Evolutionary conservation across 2,329 filamentous ascomycete species (phyloP), one percentile per base, ranked within the genome.

Genomic region (Fusarium illudens): DNA sequence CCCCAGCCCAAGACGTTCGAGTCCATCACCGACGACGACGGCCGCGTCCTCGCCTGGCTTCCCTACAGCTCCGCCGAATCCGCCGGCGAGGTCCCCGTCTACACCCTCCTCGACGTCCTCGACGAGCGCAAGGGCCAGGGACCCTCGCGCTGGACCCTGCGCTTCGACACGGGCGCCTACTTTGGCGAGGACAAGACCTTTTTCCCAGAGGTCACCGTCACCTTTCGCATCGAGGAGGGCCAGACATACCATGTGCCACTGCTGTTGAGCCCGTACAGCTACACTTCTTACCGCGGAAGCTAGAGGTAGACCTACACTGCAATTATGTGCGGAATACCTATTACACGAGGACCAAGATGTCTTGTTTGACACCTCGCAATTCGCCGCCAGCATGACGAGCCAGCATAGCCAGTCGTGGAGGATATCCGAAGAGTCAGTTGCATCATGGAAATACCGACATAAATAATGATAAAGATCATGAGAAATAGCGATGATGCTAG

Each of bases 221-320:
- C 83, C 1, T 87, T 88, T 64, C 79, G 81, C 50, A 84, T 89
- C 20, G 75, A 80, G 11, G 79, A 81, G 73, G 84, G 83, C 20
- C 88, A 92, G 83, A 88, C 91, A 75, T 95, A 92, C 75, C 92
- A 96, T 81, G 91, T 96, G 4, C 92, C 92, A 44, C 79, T 96
- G 75, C 76, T 96, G 77, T 77, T 95, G 80, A 89, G 90, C 67
- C 92, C 92, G 29, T 94, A 90, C 80, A 91, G 90, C 76, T 96
- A 93, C 80, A 92, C 90, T 37, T 95, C 92, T 10, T 96, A 96
- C 79, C 83, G 92, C 49, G 92, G 92, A 15, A 92, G 90, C 77
- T 93, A 81, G 82, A 71, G 15, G 29, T 27, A 22, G 6, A 36
- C 15, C 13, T 27, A 30, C 11, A 44, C 39, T n/a, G 9, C 22